A percentile compares a stretch with the other conserved stretches of the same genome.
These are phyloP conservation scores for Neostapfia colusana DNA, from an alignment of 176 grass and related monocot species.

Conservation along the genomic window DNA sequence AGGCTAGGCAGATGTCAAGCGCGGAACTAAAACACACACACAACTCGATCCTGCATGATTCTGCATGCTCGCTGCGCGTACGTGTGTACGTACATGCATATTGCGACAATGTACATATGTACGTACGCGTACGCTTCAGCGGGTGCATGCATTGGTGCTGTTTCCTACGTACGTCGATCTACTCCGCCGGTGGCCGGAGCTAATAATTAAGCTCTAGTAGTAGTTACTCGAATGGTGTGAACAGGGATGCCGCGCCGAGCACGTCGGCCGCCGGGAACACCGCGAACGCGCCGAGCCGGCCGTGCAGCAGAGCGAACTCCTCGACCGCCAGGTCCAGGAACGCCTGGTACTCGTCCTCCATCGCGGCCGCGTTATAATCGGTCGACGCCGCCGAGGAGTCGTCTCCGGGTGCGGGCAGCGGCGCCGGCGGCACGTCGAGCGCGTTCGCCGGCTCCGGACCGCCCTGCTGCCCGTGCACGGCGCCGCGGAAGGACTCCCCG, in stretches of 20 bases:
- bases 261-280: slow-evolving; percentile 42
- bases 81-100: slow-evolving; percentile 27
- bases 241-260: slow-evolving; percentile 51
- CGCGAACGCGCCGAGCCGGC: slow-evolving; percentile 45
- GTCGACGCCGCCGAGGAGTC: slow-evolving; percentile 65
- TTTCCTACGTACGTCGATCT: slow-evolving; percentile 17
- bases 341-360: slow-evolving; percentile 65
- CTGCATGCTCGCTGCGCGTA: slow-evolving; percentile 36
- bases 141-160: slow-evolving; percentile 11
- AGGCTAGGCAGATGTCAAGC: background rate
- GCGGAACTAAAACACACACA: background rate
- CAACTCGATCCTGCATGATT: background rate
- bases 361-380: slow-evolving; percentile 30
- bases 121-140: slow-evolving; percentile 47
- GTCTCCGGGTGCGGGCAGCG: background rate
- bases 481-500: slow-evolving; percentile 70
- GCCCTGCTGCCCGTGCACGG: background rate
- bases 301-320: slow-evolving; percentile 59
- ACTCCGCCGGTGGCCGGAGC: background rate
- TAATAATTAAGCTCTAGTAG: background rate
- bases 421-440: background rate
- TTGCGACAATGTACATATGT: slow-evolving; percentile 27
- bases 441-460: background rate
- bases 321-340: slow-evolving; percentile 76
- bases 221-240: slow-evolving; percentile 65